These are phyloP conservation scores for Plectosphaerella plurivora DNA, from an alignment of 2,329 filamentous ascomycete genomes.

Conservation along the genomic window DNA sequence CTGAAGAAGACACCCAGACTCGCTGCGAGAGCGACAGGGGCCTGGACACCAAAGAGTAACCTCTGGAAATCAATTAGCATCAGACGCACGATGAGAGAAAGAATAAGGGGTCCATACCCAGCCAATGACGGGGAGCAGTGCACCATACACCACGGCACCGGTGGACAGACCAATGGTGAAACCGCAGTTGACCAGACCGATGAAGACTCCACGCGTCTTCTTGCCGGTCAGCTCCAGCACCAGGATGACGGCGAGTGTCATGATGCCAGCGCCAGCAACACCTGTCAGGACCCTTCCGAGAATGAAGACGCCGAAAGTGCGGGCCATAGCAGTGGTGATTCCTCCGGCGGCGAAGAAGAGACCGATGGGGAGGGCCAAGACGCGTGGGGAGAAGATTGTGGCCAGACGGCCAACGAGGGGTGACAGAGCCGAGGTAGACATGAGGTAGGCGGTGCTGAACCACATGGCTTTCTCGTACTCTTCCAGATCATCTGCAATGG, in stretches of 20 bases:
- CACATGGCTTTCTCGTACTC: constrained; percentile 70
- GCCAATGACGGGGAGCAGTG: constrained; percentile 57
- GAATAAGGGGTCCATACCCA: constrained; percentile 53
- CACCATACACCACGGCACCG: constrained; percentile 67
- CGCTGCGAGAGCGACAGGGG: constrained; percentile 57
- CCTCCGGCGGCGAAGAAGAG: constrained; percentile 56
- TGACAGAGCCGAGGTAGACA: constrained; percentile 55
- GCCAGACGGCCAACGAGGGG: constrained; percentile 69
- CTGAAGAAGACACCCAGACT: constrained; percentile 60
- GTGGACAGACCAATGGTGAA: constrained; percentile 69
- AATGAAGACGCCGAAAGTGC: constrained; percentile 58
- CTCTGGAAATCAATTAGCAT: constrained; percentile 39
- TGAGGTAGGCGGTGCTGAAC: constrained; percentile 76
- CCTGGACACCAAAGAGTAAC: constrained; percentile 68
- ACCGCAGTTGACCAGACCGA: constrained; percentile 69
- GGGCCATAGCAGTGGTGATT: constrained; percentile 58
- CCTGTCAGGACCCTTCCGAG: constrained; percentile 65
- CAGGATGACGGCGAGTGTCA: constrained; percentile 70
- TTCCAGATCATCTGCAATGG: constrained; percentile 70
- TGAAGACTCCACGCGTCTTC: constrained; percentile 64
- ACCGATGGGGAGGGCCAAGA: constrained; percentile 60
- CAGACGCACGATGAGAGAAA: background rate
- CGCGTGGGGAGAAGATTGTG: constrained; percentile 66
- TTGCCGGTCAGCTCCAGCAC: constrained; percentile 69
- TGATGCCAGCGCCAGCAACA: constrained; percentile 64